Evolutionary conservation across 805 yeast species (phyloP).

Genomic region (Cyberlindnera misumaiensis): DNA sequence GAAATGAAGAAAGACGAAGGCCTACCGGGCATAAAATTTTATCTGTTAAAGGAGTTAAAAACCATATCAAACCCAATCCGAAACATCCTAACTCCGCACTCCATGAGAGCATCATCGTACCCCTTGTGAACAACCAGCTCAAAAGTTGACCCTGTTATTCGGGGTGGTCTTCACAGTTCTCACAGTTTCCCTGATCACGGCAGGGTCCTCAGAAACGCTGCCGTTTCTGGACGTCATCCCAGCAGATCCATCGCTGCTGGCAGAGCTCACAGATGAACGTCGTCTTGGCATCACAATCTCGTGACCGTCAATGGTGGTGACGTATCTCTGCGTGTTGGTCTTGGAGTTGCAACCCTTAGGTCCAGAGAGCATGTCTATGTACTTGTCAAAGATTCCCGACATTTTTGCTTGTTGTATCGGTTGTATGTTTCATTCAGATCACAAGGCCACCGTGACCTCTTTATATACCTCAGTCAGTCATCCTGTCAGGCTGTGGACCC

Average conservation of each 20-base stretch:
- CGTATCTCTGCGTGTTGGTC: constrained; percentile 14
- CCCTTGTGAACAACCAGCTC: constrained; percentile 3
- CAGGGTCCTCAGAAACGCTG: constrained; percentile 1
- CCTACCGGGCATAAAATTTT: no score
- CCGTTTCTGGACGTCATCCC: constrained; percentile 6
- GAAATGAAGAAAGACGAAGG: no score
- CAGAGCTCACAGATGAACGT: constrained; percentile 13
- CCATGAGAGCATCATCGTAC: neutral
- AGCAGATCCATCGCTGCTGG: constrained; percentile 3
- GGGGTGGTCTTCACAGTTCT: constrained; percentile 13
- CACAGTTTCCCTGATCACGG: constrained; percentile 4
- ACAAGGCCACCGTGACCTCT: no score
- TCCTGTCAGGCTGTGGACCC: no score
- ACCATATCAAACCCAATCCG: no score
- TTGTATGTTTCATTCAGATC: no score
- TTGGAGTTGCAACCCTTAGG: constrained; percentile 15
- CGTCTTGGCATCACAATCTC: constrained; percentile 21
- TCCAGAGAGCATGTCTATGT: constrained; percentile 19
- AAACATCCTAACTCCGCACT: neutral
- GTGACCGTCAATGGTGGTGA: constrained; percentile 12
- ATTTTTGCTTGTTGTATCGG: constrained; percentile 7
- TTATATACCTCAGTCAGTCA: no score
- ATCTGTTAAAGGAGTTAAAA: no score
- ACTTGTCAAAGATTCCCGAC: constrained; percentile 27
- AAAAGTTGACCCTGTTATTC: constrained; percentile 19